Evolutionary conservation across 345 rosid species (phyloP), one percentile per base, ranked within the genome.

Genomic region (Rhodamnia argentea): DNA sequence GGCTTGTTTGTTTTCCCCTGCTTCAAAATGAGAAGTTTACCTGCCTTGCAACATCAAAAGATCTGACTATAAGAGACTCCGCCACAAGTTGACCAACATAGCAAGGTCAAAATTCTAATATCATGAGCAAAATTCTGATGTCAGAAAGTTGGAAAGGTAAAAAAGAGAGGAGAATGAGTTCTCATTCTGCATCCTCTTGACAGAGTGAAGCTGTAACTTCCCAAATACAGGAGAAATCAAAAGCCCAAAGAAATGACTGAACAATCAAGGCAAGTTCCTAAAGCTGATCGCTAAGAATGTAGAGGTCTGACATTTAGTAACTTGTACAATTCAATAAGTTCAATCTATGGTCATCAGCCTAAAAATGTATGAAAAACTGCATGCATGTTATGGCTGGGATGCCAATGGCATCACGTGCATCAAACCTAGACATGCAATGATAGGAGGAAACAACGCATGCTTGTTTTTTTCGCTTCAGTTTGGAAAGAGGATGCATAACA

Each of bases 1-100:
- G 88, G 99, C 99, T 91, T 96, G 99, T 91, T 97, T 97, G 87
- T 90, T 90, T 92, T 96, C 99, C 88, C 95, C 98, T 86, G 97
- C 98, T 93, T 97, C 99, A 86, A 88, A 88, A 84, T 97, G 96
- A 85, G 96, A 92, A 97, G 86, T 97, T 97, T 87, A 97, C 99
- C 99, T 97, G 94, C 88, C 90, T 70, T n/a, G 52, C 52, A 83
- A 23, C 55, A 59, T 54, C 58, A 52, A 47, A 32, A 52, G 5
- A 52, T 27, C n/a, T n/a, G n/a, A n/a, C n/a, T n/a, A n/a, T n/a
- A n/a, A n/a, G 75, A 62, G 75, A 29, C 27, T 62, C 75, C 14
- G 6, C 42, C 42, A 62, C 40, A 27, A 62, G 40, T 62, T 27
- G 10, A 29, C 32, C 75, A 62, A 51, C 56, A 82, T 82, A 50